Percentiles rank a stretch among this genome's conserved stretches.
phyloP scores from a whole-genome alignment of 2,329 filamentous ascomycete genomes.

The Fusarium denticulatum region DNA sequence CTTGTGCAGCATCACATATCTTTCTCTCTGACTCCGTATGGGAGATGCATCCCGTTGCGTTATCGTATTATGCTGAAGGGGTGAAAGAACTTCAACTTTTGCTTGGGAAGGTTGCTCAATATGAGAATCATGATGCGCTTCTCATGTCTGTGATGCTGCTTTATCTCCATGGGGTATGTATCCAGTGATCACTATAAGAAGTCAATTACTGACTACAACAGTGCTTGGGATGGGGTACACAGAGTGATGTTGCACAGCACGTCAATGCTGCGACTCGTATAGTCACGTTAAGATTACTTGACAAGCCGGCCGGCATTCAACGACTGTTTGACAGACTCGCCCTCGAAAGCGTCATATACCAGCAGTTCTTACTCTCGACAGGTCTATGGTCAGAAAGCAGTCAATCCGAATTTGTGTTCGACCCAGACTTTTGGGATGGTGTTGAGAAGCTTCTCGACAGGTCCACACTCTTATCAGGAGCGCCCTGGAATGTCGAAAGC shows the following conservation, averaged over 20 bases:
- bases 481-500: constrained; percentile 28
- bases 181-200: rapidly evolving
- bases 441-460: constrained; percentile 27
- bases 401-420: constrained; percentile 8
- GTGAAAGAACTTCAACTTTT: constrained; percentile 32
- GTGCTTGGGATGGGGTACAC: constrained; percentile 34
- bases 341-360: constrained; percentile 40
- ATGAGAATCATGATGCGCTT: constrained; percentile 36
- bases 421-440: constrained; percentile 27
- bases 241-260: constrained; percentile 33
- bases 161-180: constrained; percentile 41
- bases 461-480: constrained; percentile 14
- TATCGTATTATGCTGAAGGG: constrained; percentile 38
- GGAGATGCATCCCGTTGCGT: constrained; percentile 34
- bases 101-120: constrained; percentile 3
- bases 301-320: constrained; percentile 3
- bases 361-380: constrained; percentile 33
- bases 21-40: constrained; percentile 25
- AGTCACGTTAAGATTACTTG: constrained; percentile 20
- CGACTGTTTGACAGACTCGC: constrained; percentile 35
- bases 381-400: constrained; percentile 35
- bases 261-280: constrained; percentile 36
- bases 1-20: constrained; percentile 41
- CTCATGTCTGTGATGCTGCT: constrained; percentile 42
- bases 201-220: neutral